phyloP scores from a whole-genome alignment of 108 stramenopile genomes.

The Skeletonema menzelii region DNA sequence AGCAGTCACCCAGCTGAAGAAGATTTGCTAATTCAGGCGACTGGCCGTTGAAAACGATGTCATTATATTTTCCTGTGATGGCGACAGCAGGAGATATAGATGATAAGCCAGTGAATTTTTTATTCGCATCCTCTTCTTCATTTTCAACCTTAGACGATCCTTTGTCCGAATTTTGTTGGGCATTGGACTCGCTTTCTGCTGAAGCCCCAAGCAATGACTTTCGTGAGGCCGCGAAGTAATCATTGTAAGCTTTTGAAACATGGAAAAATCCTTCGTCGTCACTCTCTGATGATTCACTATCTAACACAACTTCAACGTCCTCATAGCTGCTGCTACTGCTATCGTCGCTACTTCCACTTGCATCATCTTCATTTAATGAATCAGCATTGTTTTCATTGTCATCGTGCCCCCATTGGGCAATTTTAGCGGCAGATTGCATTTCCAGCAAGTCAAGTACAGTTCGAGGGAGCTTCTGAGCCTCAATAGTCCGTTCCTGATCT shows the following conservation, averaged over 20 bases:
- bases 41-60: conserved; percentile 53
- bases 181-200: background rate
- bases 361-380: conserved; percentile 18
- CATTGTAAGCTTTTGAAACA: conserved; percentile 21
- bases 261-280: conserved; percentile 45
- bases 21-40: conserved; percentile 52
- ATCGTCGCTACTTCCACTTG: conserved; percentile 28
- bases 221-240: conserved; percentile 32
- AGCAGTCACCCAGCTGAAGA: conserved; percentile 41
- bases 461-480: conserved; percentile 14
- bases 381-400: background rate
- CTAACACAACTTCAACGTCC: conserved; percentile 19
- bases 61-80: conserved; percentile 41
- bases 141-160: background rate
- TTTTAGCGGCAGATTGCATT: conserved; percentile 67
- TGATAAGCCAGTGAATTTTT: conserved; percentile 52
- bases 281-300: conserved; percentile 34
- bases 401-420: conserved; percentile 74
- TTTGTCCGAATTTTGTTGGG: background rate
- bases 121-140: background rate
- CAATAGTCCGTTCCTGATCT: conserved; percentile 1
- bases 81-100: conserved; percentile 71
- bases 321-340: conserved; percentile 26
- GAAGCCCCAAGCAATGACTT: conserved; percentile 8
- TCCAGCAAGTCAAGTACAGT: conserved; percentile 58